Percentiles rank a stretch among this genome's conserved stretches.
Conservation (phyloP, 2,329 filamentous ascomycete species). For the Thelonectria rubi region DNA sequence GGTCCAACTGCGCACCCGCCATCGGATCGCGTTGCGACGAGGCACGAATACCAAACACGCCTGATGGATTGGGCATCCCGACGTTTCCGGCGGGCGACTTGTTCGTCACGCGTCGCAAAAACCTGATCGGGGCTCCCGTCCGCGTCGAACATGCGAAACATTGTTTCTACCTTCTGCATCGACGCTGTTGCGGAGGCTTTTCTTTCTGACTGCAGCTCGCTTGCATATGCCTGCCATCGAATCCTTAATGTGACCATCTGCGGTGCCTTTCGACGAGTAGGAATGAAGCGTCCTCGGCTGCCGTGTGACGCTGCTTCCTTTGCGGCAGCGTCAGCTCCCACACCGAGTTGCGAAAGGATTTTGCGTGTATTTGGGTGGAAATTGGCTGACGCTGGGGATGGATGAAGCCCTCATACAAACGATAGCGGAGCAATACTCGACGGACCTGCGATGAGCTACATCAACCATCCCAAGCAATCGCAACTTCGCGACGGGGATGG, state of each 20-base stretch:
- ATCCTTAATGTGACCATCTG: constrained; percentile 21
- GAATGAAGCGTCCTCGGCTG: not conserved
- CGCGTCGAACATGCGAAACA: constrained; percentile 19
- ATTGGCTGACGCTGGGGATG: too few species aligned
- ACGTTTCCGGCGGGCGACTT: constrained; percentile 37
- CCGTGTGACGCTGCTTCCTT: not conserved
- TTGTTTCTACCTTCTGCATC: not conserved
- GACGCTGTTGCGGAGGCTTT: not conserved
- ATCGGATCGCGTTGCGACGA: constrained; percentile 16
- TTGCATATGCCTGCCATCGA: constrained; percentile 31
- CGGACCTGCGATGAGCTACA: not conserved
- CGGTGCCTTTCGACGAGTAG: constrained; percentile 6
- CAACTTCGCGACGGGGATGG: not conserved
- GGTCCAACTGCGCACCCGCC: constrained; percentile 17
- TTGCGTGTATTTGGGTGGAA: too few species aligned
- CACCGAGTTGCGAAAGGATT: too few species aligned
- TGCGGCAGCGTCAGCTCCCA: too few species aligned
- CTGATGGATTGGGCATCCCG: constrained; percentile 30
- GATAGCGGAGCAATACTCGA: not conserved
- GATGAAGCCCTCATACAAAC: too few species aligned
- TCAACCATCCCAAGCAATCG: not conserved
- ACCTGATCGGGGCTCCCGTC: constrained; percentile 24
- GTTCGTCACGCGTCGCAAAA: constrained; percentile 16
- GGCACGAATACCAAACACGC: not conserved
- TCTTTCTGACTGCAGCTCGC: constrained; percentile 4